These are phyloP conservation scores for Daldinia decipiens DNA, from an alignment of 495 filamentous ascomycete genomes.

Conservation along the genomic window DNA sequence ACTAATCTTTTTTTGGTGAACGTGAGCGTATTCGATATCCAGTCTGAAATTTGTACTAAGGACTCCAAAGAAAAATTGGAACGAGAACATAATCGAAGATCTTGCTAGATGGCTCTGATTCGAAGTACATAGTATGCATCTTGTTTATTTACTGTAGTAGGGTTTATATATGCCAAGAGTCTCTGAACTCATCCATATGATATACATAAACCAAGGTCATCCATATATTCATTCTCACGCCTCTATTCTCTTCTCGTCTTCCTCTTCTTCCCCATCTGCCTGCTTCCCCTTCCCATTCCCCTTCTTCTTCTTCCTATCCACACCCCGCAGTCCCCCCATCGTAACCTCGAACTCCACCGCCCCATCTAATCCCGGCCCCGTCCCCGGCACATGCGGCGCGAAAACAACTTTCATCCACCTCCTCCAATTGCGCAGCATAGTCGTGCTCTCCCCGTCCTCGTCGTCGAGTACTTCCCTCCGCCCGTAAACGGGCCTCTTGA, in stretches of 20 bases:
- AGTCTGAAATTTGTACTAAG: not conserved
- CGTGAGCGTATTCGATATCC: not conserved
- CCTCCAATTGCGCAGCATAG: slow-evolving; percentile 56
- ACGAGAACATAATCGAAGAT: not conserved
- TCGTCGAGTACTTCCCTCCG: slow-evolving; percentile 31
- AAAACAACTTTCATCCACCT: slow-evolving; percentile 86
- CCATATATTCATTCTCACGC: not conserved
- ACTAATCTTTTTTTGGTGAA: not conserved
- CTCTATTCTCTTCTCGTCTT: not conserved
- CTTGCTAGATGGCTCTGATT: not conserved
- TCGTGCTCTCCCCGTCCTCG: slow-evolving; percentile 32
- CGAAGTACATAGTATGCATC: not conserved
- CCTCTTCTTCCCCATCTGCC: not conserved
- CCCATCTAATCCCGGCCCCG: slow-evolving; percentile 53
- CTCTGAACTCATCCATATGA: not conserved
- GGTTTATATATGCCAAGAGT: not conserved
- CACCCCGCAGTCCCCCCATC: slow-evolving; percentile 61
- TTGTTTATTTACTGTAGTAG: not conserved
- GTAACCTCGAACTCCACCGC: slow-evolving; percentile 68
- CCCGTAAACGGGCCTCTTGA: slow-evolving; percentile 66
- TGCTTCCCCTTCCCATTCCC: not conserved
- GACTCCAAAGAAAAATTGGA: not conserved
- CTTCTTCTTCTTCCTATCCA: slow-evolving; percentile 42
- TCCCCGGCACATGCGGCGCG: slow-evolving; percentile 69
- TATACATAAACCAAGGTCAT: not conserved